A percentile compares a stretch with the other conserved stretches of the same genome.
These are phyloP conservation scores for Crucihimalaya himalaica DNA, from an alignment of 345 rosid species.

Conservation along the genomic window DNA sequence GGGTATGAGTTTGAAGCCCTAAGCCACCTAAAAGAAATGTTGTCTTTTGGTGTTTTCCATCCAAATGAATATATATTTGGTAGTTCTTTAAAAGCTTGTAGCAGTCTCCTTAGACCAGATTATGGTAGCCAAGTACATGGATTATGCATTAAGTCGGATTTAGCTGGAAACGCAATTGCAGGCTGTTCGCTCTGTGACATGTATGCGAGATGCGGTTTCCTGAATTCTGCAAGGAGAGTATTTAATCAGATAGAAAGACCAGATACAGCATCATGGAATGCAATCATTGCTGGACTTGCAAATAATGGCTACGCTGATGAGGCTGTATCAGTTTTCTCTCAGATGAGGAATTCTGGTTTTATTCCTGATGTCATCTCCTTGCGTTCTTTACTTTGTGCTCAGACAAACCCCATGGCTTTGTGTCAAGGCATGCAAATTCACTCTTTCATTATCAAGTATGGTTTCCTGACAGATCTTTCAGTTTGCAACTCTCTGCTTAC, in stretches of 20 bases:
- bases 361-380: conserved; percentile 51
- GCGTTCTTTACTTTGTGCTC: conserved; percentile 55
- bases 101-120: conserved; percentile 48
- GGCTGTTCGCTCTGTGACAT: conserved; percentile 62
- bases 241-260: conserved; percentile 54
- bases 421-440: conserved; percentile 57
- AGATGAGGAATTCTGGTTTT: conserved; percentile 43
- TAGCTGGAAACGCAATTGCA: conserved; percentile 39
- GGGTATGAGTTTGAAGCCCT: conserved; percentile 58
- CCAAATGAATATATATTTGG: conserved; percentile 66
- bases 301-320: conserved; percentile 44
- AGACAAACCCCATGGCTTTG: conserved; percentile 36
- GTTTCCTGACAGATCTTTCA: conserved; percentile 43
- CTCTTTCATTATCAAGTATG: conserved; percentile 52
- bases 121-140: conserved; percentile 61
- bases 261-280: conserved; percentile 66
- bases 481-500: conserved; percentile 58
- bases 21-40: conserved; percentile 49
- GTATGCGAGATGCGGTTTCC: conserved; percentile 58
- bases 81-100: conserved; percentile 58
- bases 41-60: conserved; percentile 45
- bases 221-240: conserved; percentile 45
- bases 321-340: conserved; percentile 43
- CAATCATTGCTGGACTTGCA: conserved; percentile 57
- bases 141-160: conserved; percentile 53